phyloP scores from a whole-genome alignment of 108 stramenopile species.

The Nitzschia inconspicua region DNA sequence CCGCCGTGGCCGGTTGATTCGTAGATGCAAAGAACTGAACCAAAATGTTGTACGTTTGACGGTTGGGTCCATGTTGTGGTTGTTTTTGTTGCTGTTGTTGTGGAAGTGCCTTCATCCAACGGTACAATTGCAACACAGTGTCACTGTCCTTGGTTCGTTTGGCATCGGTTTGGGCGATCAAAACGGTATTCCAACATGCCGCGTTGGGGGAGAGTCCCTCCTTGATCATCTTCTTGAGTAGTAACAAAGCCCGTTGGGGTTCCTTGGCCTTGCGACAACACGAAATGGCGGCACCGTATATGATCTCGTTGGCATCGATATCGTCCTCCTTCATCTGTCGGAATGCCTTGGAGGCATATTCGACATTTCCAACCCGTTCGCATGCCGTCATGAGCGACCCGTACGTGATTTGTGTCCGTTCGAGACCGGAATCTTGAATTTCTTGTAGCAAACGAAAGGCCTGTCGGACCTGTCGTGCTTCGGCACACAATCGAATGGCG shows the following conservation, averaged over 20 bases:
- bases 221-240: slow-evolving; percentile 72
- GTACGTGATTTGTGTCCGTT: slow-evolving; percentile 71
- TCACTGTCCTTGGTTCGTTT: slow-evolving; percentile 35
- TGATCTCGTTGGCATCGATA: slow-evolving; percentile 65
- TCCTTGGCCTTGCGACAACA: slow-evolving; percentile 68
- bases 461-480: slow-evolving; percentile 57
- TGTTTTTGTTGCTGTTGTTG: slow-evolving; percentile 6
- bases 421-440: slow-evolving; percentile 34
- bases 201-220: slow-evolving; percentile 72
- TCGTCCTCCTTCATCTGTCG: slow-evolving; percentile 52
- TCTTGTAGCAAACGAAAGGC: slow-evolving; percentile 59
- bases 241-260: slow-evolving; percentile 55
- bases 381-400: slow-evolving; percentile 84
- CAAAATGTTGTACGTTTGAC: slow-evolving; percentile 75
- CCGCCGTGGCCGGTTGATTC: slow-evolving; percentile 58
- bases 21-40: slow-evolving; percentile 49
- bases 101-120: slow-evolving; percentile 54
- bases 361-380: slow-evolving; percentile 61
- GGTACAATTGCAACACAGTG: slow-evolving; percentile 51
- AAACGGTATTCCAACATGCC: slow-evolving; percentile 76
- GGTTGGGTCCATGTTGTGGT: slow-evolving; percentile 41
- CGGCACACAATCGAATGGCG: slow-evolving; percentile 78
- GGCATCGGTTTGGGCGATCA: slow-evolving; percentile 61
- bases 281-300: slow-evolving; percentile 82
- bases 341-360: slow-evolving; percentile 61